These are phyloP conservation scores for Russula brevipes DNA, from an alignment of 768 basidiomycete genomes.

Conservation along the genomic window DNA sequence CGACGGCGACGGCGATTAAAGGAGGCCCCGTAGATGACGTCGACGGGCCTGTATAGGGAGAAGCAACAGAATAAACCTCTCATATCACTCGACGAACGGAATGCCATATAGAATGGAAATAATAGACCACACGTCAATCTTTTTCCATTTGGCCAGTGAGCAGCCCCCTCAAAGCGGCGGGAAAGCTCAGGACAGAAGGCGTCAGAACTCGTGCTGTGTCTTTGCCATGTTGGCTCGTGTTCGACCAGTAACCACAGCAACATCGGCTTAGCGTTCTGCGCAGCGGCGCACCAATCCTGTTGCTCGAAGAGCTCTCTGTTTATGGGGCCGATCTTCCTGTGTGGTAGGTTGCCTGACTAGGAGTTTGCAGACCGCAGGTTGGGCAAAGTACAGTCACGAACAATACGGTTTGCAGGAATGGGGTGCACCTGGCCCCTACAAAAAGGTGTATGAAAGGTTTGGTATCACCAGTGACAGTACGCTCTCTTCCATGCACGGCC, in stretches of 20 bases:
- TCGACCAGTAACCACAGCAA: constrained; percentile 71
- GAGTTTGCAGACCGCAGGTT: constrained; percentile 55
- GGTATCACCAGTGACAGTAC: constrained; percentile 72
- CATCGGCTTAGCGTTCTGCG: constrained; percentile 83
- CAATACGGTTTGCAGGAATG: constrained; percentile 71
- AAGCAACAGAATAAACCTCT: background rate
- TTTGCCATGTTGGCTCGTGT: constrained; percentile 86
- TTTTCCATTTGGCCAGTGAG: constrained; percentile 39
- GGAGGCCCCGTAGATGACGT: constrained; percentile 62
- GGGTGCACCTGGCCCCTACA: constrained; percentile 88
- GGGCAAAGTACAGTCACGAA: constrained; percentile 90
- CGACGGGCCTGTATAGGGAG: constrained; percentile 55
- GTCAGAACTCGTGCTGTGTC: constrained; percentile 79
- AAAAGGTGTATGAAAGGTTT: constrained; percentile 88
- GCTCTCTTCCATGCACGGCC: constrained; percentile 29
- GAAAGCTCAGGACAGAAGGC: constrained; percentile 69
- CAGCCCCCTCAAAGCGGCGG: constrained; percentile 85
- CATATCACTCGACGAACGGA: no score
- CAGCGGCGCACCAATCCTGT: constrained; percentile 84
- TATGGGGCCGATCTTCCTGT: constrained; percentile 31
- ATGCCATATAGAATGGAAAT: no score
- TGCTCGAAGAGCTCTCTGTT: constrained; percentile 72
- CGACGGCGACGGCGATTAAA: constrained; percentile 39
- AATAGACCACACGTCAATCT: no score
- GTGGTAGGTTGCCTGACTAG: constrained; percentile 16